A percentile compares a stretch with the other conserved stretches of the same genome.
Conservation (phyloP, 139 green algal genomes). For the Picochlorum sp. region DNA sequence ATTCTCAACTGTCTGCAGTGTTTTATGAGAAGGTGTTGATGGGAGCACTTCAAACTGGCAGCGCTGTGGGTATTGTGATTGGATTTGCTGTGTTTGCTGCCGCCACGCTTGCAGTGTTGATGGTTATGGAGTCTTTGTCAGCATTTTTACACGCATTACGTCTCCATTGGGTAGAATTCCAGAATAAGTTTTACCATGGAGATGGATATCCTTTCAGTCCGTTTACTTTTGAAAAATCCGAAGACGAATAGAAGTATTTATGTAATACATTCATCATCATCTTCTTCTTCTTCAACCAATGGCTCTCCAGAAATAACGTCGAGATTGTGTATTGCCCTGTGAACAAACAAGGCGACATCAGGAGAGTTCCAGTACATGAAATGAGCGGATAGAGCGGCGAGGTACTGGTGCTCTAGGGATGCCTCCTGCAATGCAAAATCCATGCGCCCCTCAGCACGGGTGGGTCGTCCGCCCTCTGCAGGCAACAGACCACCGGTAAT, state of each 20-base stretch:
- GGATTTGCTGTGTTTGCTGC: constrained; percentile 84
- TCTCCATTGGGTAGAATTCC: constrained; percentile 96
- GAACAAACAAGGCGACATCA: constrained; percentile 46
- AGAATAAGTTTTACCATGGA: constrained; percentile 76
- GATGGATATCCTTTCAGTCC: constrained; percentile 86
- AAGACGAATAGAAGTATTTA: constrained; percentile 26
- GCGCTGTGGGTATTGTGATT: constrained; percentile 48
- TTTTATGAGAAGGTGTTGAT: constrained; percentile 95
- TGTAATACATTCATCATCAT: neutral
- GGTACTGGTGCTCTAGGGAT: constrained; percentile 37
- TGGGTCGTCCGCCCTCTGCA: constrained; percentile 1
- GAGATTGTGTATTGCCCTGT: constrained; percentile 32
- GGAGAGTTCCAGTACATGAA: constrained; percentile 47
- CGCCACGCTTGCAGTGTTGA: constrained; percentile 92
- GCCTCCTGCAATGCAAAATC: constrained; percentile 54
- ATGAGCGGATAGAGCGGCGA: constrained; percentile 37
- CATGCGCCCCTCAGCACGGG: constrained; percentile 25
- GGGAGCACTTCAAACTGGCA: constrained; percentile 44
- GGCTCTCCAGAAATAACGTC: constrained; percentile 35
- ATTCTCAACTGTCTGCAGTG: constrained; percentile 87
- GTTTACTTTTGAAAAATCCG: constrained; percentile 62
- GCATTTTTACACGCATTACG: constrained; percentile 97
- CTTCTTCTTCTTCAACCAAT: neutral
- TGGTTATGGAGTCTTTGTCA: constrained; percentile 95
- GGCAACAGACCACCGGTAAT: constrained; percentile 5